Evolutionary conservation across 768 basidiomycete genomes (phyloP).

Genomic region (Phanerodontia chrysosporium): DNA sequence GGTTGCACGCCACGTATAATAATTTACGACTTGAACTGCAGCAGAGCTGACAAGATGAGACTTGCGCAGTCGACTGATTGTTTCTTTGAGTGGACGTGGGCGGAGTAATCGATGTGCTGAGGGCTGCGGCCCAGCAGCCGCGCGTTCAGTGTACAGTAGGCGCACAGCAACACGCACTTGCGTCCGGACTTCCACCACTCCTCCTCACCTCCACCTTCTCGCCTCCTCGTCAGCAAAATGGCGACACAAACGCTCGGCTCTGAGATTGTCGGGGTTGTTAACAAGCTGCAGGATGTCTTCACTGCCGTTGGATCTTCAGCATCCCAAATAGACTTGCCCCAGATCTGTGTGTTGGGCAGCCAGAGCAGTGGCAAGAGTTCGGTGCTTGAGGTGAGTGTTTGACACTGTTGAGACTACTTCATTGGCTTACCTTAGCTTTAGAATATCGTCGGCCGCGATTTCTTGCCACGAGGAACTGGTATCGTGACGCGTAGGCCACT

Average conservation of each 20-base stretch:
- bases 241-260: conserved; percentile 64
- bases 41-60: too few species aligned
- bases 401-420: neutral
- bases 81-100: neutral
- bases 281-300: conserved; percentile 92
- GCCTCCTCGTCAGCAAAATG: conserved; percentile 13
- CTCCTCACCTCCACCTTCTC: conserved; percentile 4
- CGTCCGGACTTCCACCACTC: conserved; percentile 5
- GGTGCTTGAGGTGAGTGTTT: conserved; percentile 70
- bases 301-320: conserved; percentile 75
- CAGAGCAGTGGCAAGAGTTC: conserved; percentile 94
- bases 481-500: conserved; percentile 97
- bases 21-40: too few species aligned
- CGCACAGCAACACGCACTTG: conserved; percentile 2
- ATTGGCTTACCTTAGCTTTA: conserved; percentile 25
- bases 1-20: neutral
- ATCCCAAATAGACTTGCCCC: conserved; percentile 81
- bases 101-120: neutral
- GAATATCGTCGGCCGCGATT: conserved; percentile 98
- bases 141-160: conserved; percentile 7
- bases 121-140: conserved; percentile 8
- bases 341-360: conserved; percentile 88
- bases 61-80: neutral
- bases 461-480: conserved; percentile 96
- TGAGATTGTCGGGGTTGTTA: conserved; percentile 78